phyloP scores from a whole-genome alignment of 2,329 filamentous ascomycete species.

The Aspergillus novoparasiticus region DNA sequence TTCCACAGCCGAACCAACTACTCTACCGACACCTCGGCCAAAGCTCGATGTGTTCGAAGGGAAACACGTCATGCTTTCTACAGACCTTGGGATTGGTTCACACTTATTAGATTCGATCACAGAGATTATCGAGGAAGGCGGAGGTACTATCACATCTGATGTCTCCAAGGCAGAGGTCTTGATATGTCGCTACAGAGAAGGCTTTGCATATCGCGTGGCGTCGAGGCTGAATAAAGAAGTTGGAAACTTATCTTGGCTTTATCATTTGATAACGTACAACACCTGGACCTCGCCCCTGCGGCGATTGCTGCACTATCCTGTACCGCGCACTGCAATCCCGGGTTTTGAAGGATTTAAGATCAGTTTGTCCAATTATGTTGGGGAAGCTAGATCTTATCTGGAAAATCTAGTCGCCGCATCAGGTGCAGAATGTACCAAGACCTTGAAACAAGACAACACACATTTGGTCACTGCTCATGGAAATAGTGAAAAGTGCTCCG shows the following conservation, averaged over 20 bases:
- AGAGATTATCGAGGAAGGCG: constrained; percentile 70
- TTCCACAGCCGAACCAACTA: constrained; percentile 54
- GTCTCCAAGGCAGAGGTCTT: constrained; percentile 77
- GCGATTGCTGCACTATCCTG: constrained; percentile 85
- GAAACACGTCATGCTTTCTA: constrained; percentile 75
- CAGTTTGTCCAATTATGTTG: constrained; percentile 94
- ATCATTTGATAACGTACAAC: constrained; percentile 85
- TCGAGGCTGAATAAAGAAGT: constrained; percentile 79
- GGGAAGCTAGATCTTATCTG: constrained; percentile 88
- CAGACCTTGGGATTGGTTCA: constrained; percentile 70
- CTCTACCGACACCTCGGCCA: constrained; percentile 44
- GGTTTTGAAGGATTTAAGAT: constrained; percentile 78
- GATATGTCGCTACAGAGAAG: constrained; percentile 84
- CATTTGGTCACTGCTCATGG: constrained; percentile 91
- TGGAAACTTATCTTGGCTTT: constrained; percentile 92
- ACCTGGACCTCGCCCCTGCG: constrained; percentile 83
- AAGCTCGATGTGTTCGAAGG: constrained; percentile 74
- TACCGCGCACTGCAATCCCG: constrained; percentile 74
- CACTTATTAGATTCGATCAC: constrained; percentile 69
- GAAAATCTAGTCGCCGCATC: constrained; percentile 85
- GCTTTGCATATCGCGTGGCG: constrained; percentile 74
- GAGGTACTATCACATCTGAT: constrained; percentile 67
- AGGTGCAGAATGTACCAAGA: constrained; percentile 90
- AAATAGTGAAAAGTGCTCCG: constrained; percentile 88
- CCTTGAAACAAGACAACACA: constrained; percentile 92